A percentile compares a stretch with the other conserved stretches of the same genome.
phyloP scores from a whole-genome alignment of 2,329 filamentous ascomycete genomes.

The Periglandula ipomoeae region DNA sequence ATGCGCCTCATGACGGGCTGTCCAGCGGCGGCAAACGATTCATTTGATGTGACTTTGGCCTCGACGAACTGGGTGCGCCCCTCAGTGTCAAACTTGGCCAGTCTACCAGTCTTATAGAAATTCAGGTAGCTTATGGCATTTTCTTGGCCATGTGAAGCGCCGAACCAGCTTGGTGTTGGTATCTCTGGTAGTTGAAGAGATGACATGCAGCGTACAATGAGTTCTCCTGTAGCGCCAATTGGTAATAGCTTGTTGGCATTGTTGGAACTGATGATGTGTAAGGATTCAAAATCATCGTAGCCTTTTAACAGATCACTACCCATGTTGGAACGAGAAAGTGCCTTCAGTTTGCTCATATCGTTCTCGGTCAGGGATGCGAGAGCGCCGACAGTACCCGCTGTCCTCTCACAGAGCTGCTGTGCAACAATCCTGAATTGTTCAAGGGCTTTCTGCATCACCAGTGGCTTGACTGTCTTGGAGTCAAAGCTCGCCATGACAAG shows the following conservation, averaged over 20 bases:
- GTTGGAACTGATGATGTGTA: constrained; percentile 30
- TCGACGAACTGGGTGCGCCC: constrained; percentile 22
- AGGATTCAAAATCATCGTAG: too few species aligned
- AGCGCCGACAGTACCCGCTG: too few species aligned
- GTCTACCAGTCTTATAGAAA: constrained; percentile 30
- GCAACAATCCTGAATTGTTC: too few species aligned
- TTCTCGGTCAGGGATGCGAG: too few species aligned
- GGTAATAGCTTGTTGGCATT: constrained; percentile 28
- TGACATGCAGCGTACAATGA: constrained; percentile 27
- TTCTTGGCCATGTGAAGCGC: constrained; percentile 9
- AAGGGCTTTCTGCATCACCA: constrained; percentile 43
- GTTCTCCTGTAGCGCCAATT: constrained; percentile 32
- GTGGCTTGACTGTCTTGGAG: constrained; percentile 43
- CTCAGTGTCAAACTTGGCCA: constrained; percentile 28
- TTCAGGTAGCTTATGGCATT: constrained; percentile 9
- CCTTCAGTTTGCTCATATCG: too few species aligned
- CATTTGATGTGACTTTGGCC: constrained; percentile 28
- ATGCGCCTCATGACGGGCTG: too few species aligned
- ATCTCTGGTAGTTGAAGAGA: constrained; percentile 17
- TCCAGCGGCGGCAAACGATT: too few species aligned
- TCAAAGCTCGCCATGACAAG: constrained; percentile 57
- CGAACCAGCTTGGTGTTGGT: constrained; percentile 20
- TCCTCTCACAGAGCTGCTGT: too few species aligned
- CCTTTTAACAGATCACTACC: too few species aligned
- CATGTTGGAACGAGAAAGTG: too few species aligned